Conservation (phyloP, 179 eudicot species). For the Pouteria campechiana region DNA sequence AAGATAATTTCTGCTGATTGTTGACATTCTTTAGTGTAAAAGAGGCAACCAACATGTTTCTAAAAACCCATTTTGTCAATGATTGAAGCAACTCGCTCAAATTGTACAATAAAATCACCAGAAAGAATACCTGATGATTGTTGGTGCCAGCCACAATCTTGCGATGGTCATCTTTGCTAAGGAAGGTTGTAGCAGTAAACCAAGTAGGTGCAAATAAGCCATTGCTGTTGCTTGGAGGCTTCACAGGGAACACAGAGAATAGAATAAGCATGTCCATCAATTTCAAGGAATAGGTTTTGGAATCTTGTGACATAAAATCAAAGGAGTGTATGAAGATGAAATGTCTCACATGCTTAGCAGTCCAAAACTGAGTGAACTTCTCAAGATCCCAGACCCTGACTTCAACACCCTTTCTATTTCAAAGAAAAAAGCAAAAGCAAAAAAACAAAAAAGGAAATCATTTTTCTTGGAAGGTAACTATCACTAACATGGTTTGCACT, state of each 20-base stretch:
- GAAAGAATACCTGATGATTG: constrained; percentile 57
- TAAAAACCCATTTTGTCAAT: too few species aligned
- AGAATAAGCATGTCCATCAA: not conserved
- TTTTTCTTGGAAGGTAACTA: not conserved
- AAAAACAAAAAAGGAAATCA: not conserved
- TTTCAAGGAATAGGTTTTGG: not conserved
- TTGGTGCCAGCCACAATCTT: constrained; percentile 89
- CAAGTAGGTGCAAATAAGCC: constrained; percentile 86
- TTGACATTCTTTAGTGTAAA: too few species aligned
- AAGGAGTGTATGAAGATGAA: not conserved
- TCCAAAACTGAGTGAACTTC: constrained; percentile 32
- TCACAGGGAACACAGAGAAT: constrained; percentile 10
- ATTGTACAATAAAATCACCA: too few species aligned
- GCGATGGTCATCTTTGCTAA: constrained; percentile 82
- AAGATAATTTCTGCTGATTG: too few species aligned
- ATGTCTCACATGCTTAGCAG: constrained; percentile 58
- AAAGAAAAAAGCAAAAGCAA: too few species aligned
- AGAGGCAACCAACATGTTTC: too few species aligned
- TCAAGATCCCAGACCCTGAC: constrained; percentile 61
- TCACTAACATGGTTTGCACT: not conserved
- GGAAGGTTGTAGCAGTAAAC: constrained; percentile 74
- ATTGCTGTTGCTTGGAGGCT: constrained; percentile 83
- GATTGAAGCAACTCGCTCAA: too few species aligned
- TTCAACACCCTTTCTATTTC: constrained; percentile 56
- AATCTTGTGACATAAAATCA: not conserved